phyloP scores from a whole-genome alignment of 2,329 filamentous ascomycete species.

The Scedosporium boydii region DNA sequence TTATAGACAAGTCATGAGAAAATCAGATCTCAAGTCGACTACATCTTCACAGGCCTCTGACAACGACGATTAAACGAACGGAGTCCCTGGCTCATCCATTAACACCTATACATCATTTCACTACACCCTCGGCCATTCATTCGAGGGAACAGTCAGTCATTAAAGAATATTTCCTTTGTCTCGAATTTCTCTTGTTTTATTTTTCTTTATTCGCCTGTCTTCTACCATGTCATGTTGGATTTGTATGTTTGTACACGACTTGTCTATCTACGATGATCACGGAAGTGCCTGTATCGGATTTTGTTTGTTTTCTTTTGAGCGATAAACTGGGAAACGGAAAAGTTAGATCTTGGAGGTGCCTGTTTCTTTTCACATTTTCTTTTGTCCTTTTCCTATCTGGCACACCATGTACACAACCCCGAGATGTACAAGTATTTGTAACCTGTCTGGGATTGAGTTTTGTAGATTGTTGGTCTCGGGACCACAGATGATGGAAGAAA shows the following conservation, averaged over 20 bases:
- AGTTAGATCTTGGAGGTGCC: neutral
- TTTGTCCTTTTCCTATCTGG: neutral
- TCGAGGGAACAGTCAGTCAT: neutral
- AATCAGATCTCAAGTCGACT: constrained; percentile 1
- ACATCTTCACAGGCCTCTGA: constrained; percentile 4
- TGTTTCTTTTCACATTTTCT: neutral
- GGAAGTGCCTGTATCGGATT: too few species aligned
- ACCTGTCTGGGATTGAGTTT: neutral
- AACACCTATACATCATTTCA: neutral
- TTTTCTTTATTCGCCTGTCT: neutral
- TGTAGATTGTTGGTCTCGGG: neutral
- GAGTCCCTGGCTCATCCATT: neutral
- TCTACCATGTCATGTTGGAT: neutral
- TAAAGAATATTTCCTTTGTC: neutral
- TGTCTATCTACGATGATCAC: neutral
- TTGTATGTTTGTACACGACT: neutral
- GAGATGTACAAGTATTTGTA: neutral
- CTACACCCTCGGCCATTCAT: neutral
- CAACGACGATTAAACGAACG: neutral
- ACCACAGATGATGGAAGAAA: neutral
- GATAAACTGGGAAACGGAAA: neutral
- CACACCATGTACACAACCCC: neutral
- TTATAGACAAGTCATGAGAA: constrained; percentile 3
- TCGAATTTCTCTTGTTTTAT: neutral
- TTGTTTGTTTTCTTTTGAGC: too few species aligned